Base-by-base conservation (phyloP, 345 rosid species). In the Eucalyptus tenuipes region DNA sequence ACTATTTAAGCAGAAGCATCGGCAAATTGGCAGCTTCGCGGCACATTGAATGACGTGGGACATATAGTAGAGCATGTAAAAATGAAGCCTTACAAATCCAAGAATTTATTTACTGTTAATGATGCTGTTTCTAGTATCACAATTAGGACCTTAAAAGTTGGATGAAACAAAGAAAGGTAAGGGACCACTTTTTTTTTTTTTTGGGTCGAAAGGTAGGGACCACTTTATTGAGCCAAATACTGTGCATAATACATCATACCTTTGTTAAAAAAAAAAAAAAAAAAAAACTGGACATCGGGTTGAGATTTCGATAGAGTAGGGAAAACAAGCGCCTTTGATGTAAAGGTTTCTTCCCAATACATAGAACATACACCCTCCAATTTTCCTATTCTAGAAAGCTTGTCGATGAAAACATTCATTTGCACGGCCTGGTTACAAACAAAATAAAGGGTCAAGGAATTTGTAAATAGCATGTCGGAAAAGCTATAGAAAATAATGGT, bases 301-400 rank as follows among this genome's bases (percentile, higher is more conserved):
- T 20, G 22, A 55, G 48, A 49, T 37, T 57, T 52, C 44, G 7
- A 59, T 27, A 40, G 49, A 25, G n/a, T 20, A 27, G 50, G 49
- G 20, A 84, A 64, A n/a, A 53, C 48, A 33, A 53, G 44, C 87
- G 95, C 99, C 98, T 95, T 95, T 86, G 99, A 93, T 61, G 99
- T 94, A 91, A 92, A 94, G 33, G 91, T 85, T 89, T 97, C 99
- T 42, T 96, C 93, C 98, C 98, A 97, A 91, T 91, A 96, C 8
- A 98, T 94, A 89, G 94, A 97, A 66, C 93, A 91, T 45, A 97
- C 85, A 85, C 93, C 94, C 85, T 94, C 92, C 71, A 97, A 97
- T 89, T 92, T 94, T 87, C 94, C 95, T 1, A 97, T 95, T 42
- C 88, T 90, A 55, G 91, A 91, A 53, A 97, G 95, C 13, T 97